phyloP scores from a whole-genome alignment of 495 filamentous ascomycete species.

The Neurospora pannonica region DNA sequence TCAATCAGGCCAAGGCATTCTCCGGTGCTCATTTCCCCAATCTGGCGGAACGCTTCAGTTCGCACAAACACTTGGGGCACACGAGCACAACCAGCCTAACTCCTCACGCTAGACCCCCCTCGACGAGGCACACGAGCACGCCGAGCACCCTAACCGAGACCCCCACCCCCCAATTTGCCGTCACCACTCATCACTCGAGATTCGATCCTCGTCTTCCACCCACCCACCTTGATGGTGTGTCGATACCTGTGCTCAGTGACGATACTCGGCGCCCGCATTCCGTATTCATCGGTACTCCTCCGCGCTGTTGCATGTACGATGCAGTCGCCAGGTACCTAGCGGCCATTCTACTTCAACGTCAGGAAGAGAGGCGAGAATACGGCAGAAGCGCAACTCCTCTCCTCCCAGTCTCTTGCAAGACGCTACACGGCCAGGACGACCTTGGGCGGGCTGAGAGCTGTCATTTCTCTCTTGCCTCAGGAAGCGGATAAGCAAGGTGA shows the following conservation, averaged over 20 bases:
- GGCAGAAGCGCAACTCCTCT: neutral
- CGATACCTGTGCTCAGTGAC: neutral
- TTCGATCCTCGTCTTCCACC: neutral
- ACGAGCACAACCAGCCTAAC: neutral
- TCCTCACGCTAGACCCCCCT: neutral
- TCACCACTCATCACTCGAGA: neutral
- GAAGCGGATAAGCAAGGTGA: neutral
- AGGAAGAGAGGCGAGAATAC: neutral
- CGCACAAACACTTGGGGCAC: neutral
- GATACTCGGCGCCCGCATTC: neutral
- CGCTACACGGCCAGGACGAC: neutral
- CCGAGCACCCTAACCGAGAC: neutral
- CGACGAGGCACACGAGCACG: neutral
- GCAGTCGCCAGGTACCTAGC: neutral
- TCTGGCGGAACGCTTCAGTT: neutral
- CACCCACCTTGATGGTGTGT: neutral
- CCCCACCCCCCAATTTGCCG: neutral
- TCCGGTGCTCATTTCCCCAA: neutral
- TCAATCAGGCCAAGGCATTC: neutral
- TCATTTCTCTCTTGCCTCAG: neutral
- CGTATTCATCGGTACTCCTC: neutral
- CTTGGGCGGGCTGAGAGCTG: neutral
- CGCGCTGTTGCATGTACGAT: neutral
- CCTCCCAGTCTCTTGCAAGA: neutral
- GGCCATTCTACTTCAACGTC: neutral